phyloP scores from a whole-genome alignment of 495 filamentous ascomycete genomes.

The Filosporella fistucella region DNA sequence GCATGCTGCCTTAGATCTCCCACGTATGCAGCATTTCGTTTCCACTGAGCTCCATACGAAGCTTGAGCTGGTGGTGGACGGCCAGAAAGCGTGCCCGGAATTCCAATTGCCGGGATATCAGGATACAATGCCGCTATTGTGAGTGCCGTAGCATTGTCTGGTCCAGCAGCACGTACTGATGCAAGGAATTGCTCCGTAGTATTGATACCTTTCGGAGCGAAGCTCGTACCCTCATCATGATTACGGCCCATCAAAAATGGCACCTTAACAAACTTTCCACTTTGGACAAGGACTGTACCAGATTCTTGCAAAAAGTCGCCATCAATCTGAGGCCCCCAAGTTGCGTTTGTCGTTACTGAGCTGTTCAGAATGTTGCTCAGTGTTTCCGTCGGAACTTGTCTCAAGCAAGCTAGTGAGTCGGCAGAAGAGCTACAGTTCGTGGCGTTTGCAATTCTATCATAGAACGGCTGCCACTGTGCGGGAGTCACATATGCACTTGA shows the following conservation, averaged over 20 bases:
- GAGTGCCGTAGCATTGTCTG: constrained; percentile 1
- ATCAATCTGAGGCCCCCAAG: constrained; percentile 34
- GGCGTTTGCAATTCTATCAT: constrained; percentile 1
- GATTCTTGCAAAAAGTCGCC: constrained; percentile 35
- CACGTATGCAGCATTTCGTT: constrained; percentile 26
- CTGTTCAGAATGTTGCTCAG: constrained; percentile 7
- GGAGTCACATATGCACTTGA: not conserved
- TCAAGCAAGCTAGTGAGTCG: constrained; percentile 5
- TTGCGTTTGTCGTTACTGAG: not conserved
- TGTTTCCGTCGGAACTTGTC: constrained; percentile 2
- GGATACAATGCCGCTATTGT: constrained; percentile 15
- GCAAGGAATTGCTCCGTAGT: constrained; percentile 36
- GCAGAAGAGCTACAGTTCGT: constrained; percentile 2
- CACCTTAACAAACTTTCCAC: constrained; percentile 43
- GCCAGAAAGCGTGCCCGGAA: constrained; percentile 9
- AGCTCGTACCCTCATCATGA: constrained; percentile 57
- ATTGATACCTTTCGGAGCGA: constrained; percentile 34
- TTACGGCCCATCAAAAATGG: constrained; percentile 52
- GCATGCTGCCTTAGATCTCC: constrained; percentile 33
- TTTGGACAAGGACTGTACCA: constrained; percentile 27
- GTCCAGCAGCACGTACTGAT: not conserved
- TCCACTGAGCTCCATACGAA: constrained; percentile 17
- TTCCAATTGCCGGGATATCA: constrained; percentile 15
- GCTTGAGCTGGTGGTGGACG: constrained; percentile 3
- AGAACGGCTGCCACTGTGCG: constrained; percentile 4